phyloP scores from a whole-genome alignment of 2,329 filamentous ascomycete genomes.

The Teratosphaeria zuluensis region DNA sequence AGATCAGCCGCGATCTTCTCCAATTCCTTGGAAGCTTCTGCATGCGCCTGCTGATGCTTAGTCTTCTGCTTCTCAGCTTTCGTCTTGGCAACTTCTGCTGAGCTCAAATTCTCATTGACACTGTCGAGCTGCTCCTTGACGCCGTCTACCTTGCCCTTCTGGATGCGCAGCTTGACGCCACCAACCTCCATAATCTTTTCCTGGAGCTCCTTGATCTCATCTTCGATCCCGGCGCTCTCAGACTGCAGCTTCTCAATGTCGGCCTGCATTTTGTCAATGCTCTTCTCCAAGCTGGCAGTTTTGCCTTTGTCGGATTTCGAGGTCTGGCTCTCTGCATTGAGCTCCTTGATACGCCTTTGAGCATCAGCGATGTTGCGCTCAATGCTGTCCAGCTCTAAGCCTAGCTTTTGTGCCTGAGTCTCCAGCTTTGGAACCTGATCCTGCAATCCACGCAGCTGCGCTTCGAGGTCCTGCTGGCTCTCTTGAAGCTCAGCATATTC shows the following conservation, averaged over 20 bases:
- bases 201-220: constrained; percentile 84
- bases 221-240: constrained; percentile 83
- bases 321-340: constrained; percentile 64
- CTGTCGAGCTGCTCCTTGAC: constrained; percentile 77
- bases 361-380: constrained; percentile 76
- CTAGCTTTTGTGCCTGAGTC: constrained; percentile 83
- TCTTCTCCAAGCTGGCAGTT: constrained; percentile 63
- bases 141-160: constrained; percentile 83
- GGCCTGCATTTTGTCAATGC: constrained; percentile 62
- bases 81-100: constrained; percentile 74
- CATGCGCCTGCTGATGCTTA: constrained; percentile 77
- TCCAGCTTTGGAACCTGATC: constrained; percentile 76
- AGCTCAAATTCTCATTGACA: constrained; percentile 71
- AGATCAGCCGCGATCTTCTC: constrained; percentile 62
- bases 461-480: constrained; percentile 70
- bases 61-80: constrained; percentile 88
- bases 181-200: constrained; percentile 98
- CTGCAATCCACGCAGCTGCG: constrained; percentile 59
- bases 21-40: constrained; percentile 70
- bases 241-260: constrained; percentile 71
- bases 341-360: constrained; percentile 74
- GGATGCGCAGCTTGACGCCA: constrained; percentile 80
- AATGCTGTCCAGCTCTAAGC: constrained; percentile 78
- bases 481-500: constrained; percentile 79
- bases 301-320: constrained; percentile 72